Evolutionary conservation across 257 asterid species (phyloP).

Genomic region (Prunella vulgaris): DNA sequence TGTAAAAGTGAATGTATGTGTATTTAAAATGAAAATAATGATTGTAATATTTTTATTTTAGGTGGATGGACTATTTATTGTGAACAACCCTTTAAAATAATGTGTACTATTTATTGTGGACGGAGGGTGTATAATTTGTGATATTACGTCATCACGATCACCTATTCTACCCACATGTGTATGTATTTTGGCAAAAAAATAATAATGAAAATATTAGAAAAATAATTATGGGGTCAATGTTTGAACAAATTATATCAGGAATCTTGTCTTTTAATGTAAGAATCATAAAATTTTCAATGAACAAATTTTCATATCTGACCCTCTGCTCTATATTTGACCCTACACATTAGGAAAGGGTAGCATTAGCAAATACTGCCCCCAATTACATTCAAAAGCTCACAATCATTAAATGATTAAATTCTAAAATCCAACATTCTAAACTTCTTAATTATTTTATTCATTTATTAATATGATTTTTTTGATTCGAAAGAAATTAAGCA

Average conservation of each 20-base stretch:
- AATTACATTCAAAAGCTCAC: neutral
- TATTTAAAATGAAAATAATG: no score
- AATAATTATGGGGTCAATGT: neutral
- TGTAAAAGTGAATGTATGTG: no score
- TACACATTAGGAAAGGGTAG: conserved; percentile 3
- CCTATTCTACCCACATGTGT: no score
- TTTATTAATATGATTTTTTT: neutral
- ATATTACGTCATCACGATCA: no score
- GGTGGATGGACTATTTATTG: no score
- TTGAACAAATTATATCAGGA: neutral
- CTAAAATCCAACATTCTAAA: neutral
- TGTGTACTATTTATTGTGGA: no score
- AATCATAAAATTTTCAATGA: neutral
- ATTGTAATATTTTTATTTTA: no score
- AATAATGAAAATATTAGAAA: neutral
- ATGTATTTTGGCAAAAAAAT: no score
- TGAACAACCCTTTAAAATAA: no score
- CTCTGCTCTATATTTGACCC: conserved; percentile 20
- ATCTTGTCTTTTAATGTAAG: neutral
- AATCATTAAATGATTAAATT: neutral
- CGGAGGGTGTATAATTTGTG: no score
- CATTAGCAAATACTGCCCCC: conserved; percentile 14
- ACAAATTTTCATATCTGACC: neutral
- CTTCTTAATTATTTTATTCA: neutral
- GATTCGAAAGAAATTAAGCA: neutral